Conservation (phyloP, 2,329 filamentous ascomycete species). For the Xylariaceae sp. region DNA sequence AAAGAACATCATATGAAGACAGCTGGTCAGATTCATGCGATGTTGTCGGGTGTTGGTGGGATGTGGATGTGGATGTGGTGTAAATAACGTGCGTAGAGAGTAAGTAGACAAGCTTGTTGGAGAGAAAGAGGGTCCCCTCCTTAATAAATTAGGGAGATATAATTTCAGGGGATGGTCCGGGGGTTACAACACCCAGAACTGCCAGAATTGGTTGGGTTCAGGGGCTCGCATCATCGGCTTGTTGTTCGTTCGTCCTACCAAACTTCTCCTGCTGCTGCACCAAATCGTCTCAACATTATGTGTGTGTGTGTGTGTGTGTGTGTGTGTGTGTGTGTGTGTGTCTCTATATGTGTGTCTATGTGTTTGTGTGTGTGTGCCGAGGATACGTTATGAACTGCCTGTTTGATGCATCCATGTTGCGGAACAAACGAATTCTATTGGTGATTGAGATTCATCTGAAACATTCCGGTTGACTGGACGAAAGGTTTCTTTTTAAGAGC, state of each 20-base stretch:
- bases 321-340: too few species aligned
- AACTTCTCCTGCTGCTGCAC: too few species aligned
- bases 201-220: conserved; percentile 18
- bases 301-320: too few species aligned
- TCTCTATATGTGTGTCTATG: too few species aligned
- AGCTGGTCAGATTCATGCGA: conserved; percentile 32
- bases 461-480: conserved; percentile 17
- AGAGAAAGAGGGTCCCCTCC: conserved; percentile 27
- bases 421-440: conserved; percentile 9
- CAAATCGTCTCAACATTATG: too few species aligned
- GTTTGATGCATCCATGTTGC: conserved; percentile 2
- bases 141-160: conserved; percentile 36
- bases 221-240: conserved; percentile 26
- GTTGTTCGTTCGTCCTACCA: conserved; percentile 1
- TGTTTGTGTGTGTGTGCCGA: not conserved
- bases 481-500: not conserved
- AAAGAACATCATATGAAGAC: conserved; percentile 24
- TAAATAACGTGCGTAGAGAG: not conserved
- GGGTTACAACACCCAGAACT: conserved; percentile 1
- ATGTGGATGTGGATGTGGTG: conserved; percentile 18
- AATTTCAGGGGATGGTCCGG: conserved; percentile 28
- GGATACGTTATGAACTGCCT: not conserved
- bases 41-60: conserved; percentile 22
- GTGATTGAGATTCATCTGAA: conserved; percentile 20
- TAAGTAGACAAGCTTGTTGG: not conserved